Percentiles rank a stretch among this genome's conserved stretches.
These are phyloP conservation scores for Harringtonia aguacate DNA, from an alignment of 2,329 filamentous ascomycete species.

Conservation along the genomic window DNA sequence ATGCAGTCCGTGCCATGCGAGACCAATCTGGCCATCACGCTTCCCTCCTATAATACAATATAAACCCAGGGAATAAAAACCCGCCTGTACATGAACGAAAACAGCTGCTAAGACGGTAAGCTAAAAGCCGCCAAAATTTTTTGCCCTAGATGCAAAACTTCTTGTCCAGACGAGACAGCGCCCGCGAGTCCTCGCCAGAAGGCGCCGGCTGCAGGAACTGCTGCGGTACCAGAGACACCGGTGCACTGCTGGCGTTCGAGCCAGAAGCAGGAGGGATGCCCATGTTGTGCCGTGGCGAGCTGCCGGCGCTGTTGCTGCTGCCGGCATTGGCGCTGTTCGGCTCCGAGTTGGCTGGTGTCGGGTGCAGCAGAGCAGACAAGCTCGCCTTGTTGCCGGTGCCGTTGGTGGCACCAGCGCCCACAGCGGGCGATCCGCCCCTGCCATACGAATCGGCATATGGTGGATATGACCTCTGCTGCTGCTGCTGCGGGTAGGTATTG, in stretches of 20 bases:
- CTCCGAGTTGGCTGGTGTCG: slow-evolving; percentile 34
- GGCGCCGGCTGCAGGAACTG: slow-evolving; percentile 12
- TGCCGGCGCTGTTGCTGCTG: slow-evolving; percentile 30
- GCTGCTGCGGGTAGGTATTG: slow-evolving; percentile 23
- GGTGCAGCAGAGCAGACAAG: slow-evolving; percentile 38
- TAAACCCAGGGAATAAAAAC: background rate
- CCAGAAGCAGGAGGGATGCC: slow-evolving; percentile 1
- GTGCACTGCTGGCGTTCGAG: background rate
- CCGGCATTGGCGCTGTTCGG: slow-evolving; percentile 24
- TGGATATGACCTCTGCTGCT: slow-evolving; percentile 33
- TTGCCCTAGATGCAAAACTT: slow-evolving; percentile 16
- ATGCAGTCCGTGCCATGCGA: no score
- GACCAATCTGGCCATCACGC: no score
- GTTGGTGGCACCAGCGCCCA: background rate
- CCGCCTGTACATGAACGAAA: background rate
- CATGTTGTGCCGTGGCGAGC: slow-evolving; percentile 36
- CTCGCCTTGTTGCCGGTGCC: slow-evolving; percentile 28
- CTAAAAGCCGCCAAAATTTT: background rate
- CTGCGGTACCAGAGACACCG: slow-evolving; percentile 1
- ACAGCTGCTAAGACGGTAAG: background rate
- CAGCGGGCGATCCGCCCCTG: slow-evolving; percentile 5
- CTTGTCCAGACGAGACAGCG: slow-evolving; percentile 14
- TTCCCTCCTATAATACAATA: no score
- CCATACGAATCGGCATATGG: slow-evolving; percentile 23
- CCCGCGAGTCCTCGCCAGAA: slow-evolving; percentile 13